A percentile compares a stretch with the other conserved stretches of the same genome.
phyloP scores from a whole-genome alignment of 2,329 filamentous ascomycete genomes.

The Fusarium liriodendri region DNA sequence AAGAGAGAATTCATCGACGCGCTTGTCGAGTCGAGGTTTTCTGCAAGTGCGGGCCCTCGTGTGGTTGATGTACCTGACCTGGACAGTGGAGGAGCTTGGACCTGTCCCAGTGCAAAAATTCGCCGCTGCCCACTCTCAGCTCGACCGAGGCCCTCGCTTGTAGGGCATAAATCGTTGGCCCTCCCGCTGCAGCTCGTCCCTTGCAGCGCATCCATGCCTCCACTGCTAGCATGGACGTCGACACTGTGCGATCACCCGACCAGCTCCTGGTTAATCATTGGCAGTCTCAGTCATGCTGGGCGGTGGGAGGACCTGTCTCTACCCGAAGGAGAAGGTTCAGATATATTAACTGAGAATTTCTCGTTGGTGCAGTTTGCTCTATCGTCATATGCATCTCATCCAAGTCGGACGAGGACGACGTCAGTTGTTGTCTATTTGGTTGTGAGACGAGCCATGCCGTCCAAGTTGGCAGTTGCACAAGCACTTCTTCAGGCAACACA shows the following conservation, averaged over 20 bases:
- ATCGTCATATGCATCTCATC: neutral
- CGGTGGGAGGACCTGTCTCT: conserved; percentile 17
- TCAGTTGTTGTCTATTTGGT: conserved; percentile 12
- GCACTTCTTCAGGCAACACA: conserved; percentile 6
- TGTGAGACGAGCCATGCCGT: conserved; percentile 8
- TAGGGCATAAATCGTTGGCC: conserved; percentile 41
- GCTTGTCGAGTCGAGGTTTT: conserved; percentile 41
- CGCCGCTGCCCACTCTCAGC: neutral
- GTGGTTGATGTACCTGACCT: conserved; percentile 29
- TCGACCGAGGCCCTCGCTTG: conserved; percentile 29
- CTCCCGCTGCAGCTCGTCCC: conserved; percentile 32
- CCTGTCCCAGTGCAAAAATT: conserved; percentile 17
- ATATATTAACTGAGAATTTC: conserved; percentile 5
- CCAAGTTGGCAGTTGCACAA: conserved; percentile 32
- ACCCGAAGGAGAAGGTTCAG: conserved; percentile 23
- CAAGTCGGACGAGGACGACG: conserved; percentile 1
- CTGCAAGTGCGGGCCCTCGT: conserved; percentile 39
- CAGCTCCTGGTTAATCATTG: conserved; percentile 9
- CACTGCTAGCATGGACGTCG: neutral
- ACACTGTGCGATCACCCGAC: conserved; percentile 38
- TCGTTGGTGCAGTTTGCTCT: neutral
- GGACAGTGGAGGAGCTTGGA: conserved; percentile 5
- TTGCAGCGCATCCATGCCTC: conserved; percentile 35
- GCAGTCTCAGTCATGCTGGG: neutral
- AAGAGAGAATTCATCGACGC: conserved; percentile 28